Conservation (phyloP, 331 rosid species). For the Prunus yedoensis region DNA sequence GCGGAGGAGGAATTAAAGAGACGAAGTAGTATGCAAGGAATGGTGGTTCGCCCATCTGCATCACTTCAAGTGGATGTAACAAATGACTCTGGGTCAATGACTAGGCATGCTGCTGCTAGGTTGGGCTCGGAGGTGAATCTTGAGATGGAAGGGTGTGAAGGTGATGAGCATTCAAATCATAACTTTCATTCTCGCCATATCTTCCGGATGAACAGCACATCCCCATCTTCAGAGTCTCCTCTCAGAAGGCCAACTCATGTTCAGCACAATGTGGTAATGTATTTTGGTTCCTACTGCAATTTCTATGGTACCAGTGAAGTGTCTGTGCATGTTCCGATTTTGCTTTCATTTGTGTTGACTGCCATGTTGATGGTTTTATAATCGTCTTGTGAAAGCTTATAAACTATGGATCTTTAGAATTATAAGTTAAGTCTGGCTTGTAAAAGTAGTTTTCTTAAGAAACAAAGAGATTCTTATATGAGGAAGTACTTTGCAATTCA, state of each 20-base stretch:
- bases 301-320: conserved; percentile 15
- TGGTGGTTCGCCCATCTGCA: conserved; percentile 43
- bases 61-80: conserved; percentile 61
- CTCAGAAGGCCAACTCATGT: conserved; percentile 65
- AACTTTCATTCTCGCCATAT: conserved; percentile 50
- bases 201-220: conserved; percentile 60
- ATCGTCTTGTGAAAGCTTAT: conserved; percentile 3
- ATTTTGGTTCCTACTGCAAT: not conserved
- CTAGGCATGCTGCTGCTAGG: conserved; percentile 53
- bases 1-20: conserved; percentile 96
- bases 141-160: conserved; percentile 76
- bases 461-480: not conserved
- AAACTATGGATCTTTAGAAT: not conserved
- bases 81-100: conserved; percentile 65
- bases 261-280: conserved; percentile 66
- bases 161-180: conserved; percentile 66
- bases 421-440: not conserved
- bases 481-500: not conserved
- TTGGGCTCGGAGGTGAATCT: conserved; percentile 58
- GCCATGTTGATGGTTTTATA: not conserved
- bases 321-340: conserved; percentile 2
- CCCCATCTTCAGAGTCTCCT: conserved; percentile 94
- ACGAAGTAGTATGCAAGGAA: conserved; percentile 55
- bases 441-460: not conserved
- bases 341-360: not conserved